Conservation (phyloP, 495 filamentous ascomycete species). For the Penicillium waksmanii region DNA sequence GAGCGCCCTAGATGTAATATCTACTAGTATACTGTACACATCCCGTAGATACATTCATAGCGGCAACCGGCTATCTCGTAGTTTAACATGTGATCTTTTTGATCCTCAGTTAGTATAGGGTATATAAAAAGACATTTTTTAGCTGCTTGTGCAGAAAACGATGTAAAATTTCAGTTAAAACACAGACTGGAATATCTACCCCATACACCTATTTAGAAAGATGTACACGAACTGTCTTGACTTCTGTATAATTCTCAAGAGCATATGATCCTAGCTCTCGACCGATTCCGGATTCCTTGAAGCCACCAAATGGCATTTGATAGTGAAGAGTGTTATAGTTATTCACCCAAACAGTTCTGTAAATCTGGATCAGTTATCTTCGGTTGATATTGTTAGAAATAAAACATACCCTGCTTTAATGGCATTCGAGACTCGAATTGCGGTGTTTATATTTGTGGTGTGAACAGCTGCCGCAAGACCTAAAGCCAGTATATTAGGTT, state of each 20-base stretch:
- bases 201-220: neutral
- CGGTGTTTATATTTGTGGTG: constrained; percentile 82
- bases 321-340: constrained; percentile 67
- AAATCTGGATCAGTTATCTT: neutral
- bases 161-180: no score
- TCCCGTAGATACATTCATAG: no score
- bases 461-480: constrained; percentile 77
- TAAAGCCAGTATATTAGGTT: neutral
- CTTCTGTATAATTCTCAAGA: constrained; percentile 79
- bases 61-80: no score
- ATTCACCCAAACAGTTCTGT: constrained; percentile 81
- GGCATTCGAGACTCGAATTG: constrained; percentile 72
- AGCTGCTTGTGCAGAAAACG: no score
- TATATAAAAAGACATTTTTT: no score
- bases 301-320: constrained; percentile 80
- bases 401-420: constrained; percentile 63
- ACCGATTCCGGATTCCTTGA: constrained; percentile 88
- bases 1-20: no score
- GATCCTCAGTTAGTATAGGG: no score
- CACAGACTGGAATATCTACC: no score
- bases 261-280: constrained; percentile 71
- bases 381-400: neutral
- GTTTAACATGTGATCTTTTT: no score
- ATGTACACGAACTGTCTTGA: constrained; percentile 53
- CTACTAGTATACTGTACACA: no score